Percentiles rank a stretch among this genome's conserved stretches.
Evolutionary conservation across 306 rosid species (phyloP).

Genomic region (Lathyrus aphaca): DNA sequence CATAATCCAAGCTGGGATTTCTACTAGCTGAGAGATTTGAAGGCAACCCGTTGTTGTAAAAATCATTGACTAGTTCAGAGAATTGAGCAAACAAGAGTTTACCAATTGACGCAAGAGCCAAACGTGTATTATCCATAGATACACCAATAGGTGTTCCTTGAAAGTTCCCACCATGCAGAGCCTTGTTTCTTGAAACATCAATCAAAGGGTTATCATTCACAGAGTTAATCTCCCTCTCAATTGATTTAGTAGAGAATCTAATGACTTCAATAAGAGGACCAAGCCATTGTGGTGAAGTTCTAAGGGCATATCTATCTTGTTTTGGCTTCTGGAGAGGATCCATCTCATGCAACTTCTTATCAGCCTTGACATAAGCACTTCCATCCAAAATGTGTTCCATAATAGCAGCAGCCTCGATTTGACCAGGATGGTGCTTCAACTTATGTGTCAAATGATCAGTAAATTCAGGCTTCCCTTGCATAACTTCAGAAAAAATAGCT

Average conservation of each 20-base stretch:
- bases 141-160: conserved; percentile 97
- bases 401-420: conserved; percentile 92
- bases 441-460: conserved; percentile 90
- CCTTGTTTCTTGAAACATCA: conserved; percentile 90
- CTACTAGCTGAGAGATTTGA: conserved; percentile 78
- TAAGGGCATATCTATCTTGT: conserved; percentile 84
- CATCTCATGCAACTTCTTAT: conserved; percentile 68
- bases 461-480: conserved; percentile 93
- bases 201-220: conserved; percentile 89
- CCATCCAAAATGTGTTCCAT: conserved; percentile 95
- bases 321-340: conserved; percentile 88
- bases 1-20: conserved; percentile 88
- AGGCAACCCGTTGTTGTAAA: conserved; percentile 84
- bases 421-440: conserved; percentile 92
- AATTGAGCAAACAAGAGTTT: conserved; percentile 92
- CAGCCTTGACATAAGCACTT: conserved; percentile 75
- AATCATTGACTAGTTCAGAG: conserved; percentile 84
- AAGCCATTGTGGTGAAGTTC: conserved; percentile 94
- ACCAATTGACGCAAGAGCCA: conserved; percentile 83
- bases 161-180: conserved; percentile 88
- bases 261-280: conserved; percentile 88
- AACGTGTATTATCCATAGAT: conserved; percentile 92
- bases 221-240: conserved; percentile 89
- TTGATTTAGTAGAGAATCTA: conserved; percentile 76
- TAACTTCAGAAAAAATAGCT: conserved; percentile 78